Evolutionary conservation across 2,329 filamentous ascomycete species (phyloP).

Genomic region (Coniella lustricola): DNA sequence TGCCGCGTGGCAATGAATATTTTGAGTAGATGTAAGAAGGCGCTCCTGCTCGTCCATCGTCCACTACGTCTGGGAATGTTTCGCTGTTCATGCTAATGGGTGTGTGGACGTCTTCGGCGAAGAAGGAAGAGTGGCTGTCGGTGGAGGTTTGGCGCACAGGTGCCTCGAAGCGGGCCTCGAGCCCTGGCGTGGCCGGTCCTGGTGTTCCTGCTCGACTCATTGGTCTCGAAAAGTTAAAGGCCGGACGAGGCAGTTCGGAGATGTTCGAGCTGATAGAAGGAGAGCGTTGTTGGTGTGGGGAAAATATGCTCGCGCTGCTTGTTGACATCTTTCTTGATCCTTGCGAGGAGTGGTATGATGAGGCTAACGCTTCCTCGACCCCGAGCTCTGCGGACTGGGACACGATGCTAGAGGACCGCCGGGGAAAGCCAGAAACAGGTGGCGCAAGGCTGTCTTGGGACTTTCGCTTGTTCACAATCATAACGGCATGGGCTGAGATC

Average conservation of each 20-base stretch:
- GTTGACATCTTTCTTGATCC: conserved; percentile 67
- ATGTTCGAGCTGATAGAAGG: conserved; percentile 80
- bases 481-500: conserved; percentile 22
- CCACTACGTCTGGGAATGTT: conserved; percentile 51
- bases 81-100: conserved; percentile 69
- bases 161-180: conserved; percentile 35
- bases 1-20: conserved; percentile 75
- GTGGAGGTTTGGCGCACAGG: conserved; percentile 57
- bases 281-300: conserved; percentile 64
- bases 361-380: conserved; percentile 60
- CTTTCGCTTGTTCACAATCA: conserved; percentile 39
- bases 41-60: conserved; percentile 42
- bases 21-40: conserved; percentile 83
- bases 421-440: conserved; percentile 30
- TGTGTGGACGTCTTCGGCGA: conserved; percentile 58
- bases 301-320: conserved; percentile 48
- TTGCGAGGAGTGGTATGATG: conserved; percentile 55
- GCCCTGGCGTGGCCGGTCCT: conserved; percentile 17
- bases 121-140: conserved; percentile 60
- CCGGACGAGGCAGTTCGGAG: conserved; percentile 63
- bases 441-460: conserved; percentile 39
- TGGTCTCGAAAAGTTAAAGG: conserved; percentile 92
- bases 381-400: conserved; percentile 59
- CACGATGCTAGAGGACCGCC: conserved; percentile 52
- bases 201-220: conserved; percentile 66